phyloP scores from a whole-genome alignment of 2,329 filamentous ascomycete species.

The Curvularia lunata region DNA sequence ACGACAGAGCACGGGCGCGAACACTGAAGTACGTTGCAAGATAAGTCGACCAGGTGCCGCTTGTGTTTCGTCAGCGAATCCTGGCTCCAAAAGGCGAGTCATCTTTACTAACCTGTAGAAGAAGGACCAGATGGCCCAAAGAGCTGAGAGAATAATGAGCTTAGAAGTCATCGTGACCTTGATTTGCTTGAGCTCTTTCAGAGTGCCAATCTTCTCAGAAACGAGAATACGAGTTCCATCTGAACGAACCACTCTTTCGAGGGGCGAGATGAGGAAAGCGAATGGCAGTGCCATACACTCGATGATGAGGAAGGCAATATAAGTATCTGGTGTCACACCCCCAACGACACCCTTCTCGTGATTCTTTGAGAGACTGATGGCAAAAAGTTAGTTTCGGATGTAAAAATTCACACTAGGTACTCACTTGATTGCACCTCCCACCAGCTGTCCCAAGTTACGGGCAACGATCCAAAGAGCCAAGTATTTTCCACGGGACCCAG shows the following conservation, averaged over 20 bases:
- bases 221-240: slow-evolving; percentile 54
- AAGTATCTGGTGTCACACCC: slow-evolving; percentile 55
- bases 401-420: neutral
- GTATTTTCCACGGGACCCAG: slow-evolving; percentile 57
- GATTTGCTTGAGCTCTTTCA: slow-evolving; percentile 51
- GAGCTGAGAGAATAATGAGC: slow-evolving; percentile 49
- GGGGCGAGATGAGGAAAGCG: slow-evolving; percentile 55
- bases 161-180: slow-evolving; percentile 46
- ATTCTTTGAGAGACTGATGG: slow-evolving; percentile 34
- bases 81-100: neutral
- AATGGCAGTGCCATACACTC: slow-evolving; percentile 56
- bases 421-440: slow-evolving; percentile 54
- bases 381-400: neutral
- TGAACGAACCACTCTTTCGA: slow-evolving; percentile 55
- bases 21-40: slow-evolving; percentile 55
- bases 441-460: slow-evolving; percentile 56
- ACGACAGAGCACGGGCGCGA: slow-evolving; percentile 54
- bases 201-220: slow-evolving; percentile 51
- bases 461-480: slow-evolving; percentile 58
- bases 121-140: slow-evolving; percentile 58
- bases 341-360: slow-evolving; percentile 39
- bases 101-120: slow-evolving; percentile 46
- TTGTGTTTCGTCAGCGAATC: slow-evolving; percentile 19
- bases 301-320: slow-evolving; percentile 57
- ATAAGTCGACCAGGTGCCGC: slow-evolving; percentile 57